Evolutionary conservation across 441 rosid species (phyloP).

Genomic region (Brassica hybrid): DNA sequence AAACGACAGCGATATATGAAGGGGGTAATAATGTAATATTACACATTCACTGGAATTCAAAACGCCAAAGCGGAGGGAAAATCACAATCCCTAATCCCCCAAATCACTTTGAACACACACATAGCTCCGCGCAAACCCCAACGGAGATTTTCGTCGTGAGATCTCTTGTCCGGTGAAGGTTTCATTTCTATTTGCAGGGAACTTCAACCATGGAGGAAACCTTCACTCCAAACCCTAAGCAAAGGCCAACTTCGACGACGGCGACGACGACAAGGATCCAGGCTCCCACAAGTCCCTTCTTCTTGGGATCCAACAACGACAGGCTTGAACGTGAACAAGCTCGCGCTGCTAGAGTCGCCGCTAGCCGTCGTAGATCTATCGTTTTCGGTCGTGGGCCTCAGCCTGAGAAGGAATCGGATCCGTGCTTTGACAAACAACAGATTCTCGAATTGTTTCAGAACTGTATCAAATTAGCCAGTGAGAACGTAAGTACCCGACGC

Average conservation of each 20-base stretch:
- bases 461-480: slow-evolving; percentile 93
- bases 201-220: slow-evolving; percentile 60
- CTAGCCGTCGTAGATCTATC: slow-evolving; percentile 73
- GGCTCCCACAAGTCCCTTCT: slow-evolving; percentile 78
- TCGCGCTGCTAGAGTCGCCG: slow-evolving; percentile 86
- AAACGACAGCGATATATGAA: too few species aligned
- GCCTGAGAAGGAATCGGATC: slow-evolving; percentile 57
- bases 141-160: slow-evolving; percentile 18
- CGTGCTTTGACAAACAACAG: slow-evolving; percentile 75
- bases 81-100: slow-evolving; percentile 41
- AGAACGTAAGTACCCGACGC: slow-evolving; percentile 57
- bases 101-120: slow-evolving; percentile 18
- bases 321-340: slow-evolving; percentile 82
- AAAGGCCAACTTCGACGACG: slow-evolving; percentile 46
- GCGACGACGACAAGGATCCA: slow-evolving; percentile 54
- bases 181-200: background rate
- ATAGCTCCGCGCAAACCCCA: slow-evolving; percentile 4
- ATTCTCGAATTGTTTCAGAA: slow-evolving; percentile 83
- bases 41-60: slow-evolving; percentile 26
- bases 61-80: slow-evolving; percentile 45
- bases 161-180: background rate
- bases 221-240: slow-evolving; percentile 72
- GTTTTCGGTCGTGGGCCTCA: slow-evolving; percentile 40
- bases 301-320: slow-evolving; percentile 82
- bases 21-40: slow-evolving; percentile 25